Percentiles rank a stretch among this genome's conserved stretches.
Conservation (phyloP, 2,329 filamentous ascomycete species). For the Aureobasidium leucospermi region DNA sequence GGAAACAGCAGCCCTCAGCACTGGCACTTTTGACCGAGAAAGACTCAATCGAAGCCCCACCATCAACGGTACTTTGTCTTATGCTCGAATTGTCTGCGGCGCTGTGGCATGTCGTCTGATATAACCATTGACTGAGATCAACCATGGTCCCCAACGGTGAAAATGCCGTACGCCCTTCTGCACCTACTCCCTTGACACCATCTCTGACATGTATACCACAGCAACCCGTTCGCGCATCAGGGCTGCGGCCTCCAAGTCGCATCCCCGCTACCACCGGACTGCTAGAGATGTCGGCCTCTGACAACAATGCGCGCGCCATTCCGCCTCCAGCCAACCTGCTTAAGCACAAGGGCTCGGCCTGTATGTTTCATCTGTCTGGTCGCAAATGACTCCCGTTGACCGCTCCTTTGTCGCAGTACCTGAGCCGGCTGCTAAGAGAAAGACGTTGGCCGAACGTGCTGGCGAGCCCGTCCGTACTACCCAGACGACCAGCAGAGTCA, state of each 20-base stretch:
- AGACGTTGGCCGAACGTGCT: constrained; percentile 43
- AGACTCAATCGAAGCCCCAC: neutral
- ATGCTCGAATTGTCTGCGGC: neutral
- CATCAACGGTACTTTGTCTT: neutral
- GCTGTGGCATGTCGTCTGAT: constrained; percentile 4
- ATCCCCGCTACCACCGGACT: constrained; percentile 31
- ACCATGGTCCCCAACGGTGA: constrained; percentile 5
- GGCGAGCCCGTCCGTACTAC: constrained; percentile 30
- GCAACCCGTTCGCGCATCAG: constrained; percentile 19
- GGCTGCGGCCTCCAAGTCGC: constrained; percentile 29
- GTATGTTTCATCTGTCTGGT: constrained; percentile 28
- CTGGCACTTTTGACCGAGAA: neutral
- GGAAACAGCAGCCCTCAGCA: neutral
- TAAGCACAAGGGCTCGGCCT: constrained; percentile 47
- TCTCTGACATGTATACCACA: neutral
- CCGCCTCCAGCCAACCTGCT: constrained; percentile 34
- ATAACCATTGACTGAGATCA: neutral
- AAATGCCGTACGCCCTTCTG: constrained; percentile 2
- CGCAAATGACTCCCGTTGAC: constrained; percentile 19
- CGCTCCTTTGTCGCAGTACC: constrained; percentile 27
- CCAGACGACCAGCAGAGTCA: neutral
- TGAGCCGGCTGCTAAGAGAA: constrained; percentile 44
- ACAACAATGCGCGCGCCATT: constrained; percentile 44
- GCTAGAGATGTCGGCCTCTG: constrained; percentile 44
- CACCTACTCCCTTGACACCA: neutral